phyloP scores from a whole-genome alignment of 202 grass and related monocot species.

The Setaria italica region DNA sequence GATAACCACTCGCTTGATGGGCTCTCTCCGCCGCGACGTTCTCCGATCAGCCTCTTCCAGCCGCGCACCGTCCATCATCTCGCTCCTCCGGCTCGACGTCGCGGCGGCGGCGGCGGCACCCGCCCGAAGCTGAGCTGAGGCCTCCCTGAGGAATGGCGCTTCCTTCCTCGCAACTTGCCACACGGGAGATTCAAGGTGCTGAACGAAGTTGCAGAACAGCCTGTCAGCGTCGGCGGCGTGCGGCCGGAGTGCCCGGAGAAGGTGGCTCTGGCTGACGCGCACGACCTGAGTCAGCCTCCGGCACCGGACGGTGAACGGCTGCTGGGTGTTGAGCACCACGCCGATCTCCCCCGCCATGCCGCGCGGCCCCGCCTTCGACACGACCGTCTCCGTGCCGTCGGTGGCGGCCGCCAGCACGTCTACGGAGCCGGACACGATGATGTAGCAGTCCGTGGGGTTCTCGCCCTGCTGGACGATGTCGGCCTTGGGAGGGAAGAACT shows the following conservation, averaged over 20 bases:
- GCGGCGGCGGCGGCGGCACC: neutral
- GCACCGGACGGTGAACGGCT: constrained; percentile 61
- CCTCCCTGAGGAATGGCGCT: neutral
- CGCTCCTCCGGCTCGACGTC: neutral
- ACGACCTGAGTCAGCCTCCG: constrained; percentile 49
- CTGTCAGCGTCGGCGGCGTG: constrained; percentile 36
- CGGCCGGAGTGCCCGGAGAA: constrained; percentile 41
- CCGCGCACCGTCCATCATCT: neutral
- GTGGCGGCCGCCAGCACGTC: neutral
- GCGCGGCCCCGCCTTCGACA: too few species aligned
- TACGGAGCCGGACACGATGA: constrained; percentile 57
- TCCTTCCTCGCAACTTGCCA: neutral
- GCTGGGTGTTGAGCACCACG: constrained; percentile 44
- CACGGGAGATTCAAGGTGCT: constrained; percentile 42
- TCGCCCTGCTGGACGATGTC: constrained; percentile 57
- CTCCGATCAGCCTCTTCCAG: neutral
- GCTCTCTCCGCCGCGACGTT: neutral
- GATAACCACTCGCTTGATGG: constrained; percentile 30
- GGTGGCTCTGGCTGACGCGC: constrained; percentile 45
- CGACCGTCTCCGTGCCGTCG: too few species aligned
- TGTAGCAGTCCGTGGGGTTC: constrained; percentile 48
- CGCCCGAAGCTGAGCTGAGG: neutral
- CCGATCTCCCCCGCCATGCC: too few species aligned
- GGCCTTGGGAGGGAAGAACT: constrained; percentile 55
- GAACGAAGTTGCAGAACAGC: constrained; percentile 50